These are phyloP conservation scores for Sporothrix pallida DNA, from an alignment of 2,329 filamentous ascomycete genomes.

Conservation along the genomic window DNA sequence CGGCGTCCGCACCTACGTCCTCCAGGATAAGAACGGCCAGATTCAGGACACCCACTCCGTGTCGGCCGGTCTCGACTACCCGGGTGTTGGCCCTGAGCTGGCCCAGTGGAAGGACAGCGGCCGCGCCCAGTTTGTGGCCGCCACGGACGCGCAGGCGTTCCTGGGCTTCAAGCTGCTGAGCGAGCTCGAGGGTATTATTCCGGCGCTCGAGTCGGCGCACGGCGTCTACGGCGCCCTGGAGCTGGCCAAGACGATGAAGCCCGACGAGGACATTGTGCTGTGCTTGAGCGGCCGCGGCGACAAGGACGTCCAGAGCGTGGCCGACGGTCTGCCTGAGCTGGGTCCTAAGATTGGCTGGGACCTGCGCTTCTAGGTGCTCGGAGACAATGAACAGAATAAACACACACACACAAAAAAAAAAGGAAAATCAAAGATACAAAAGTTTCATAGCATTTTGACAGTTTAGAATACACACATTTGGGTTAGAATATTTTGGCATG, in stretches of 20 bases:
- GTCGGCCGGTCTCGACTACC: conserved; percentile 95
- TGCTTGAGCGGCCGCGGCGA: conserved; percentile 92
- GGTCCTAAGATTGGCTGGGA: conserved; percentile 87
- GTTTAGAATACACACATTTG: no score
- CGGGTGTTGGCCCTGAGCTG: conserved; percentile 92
- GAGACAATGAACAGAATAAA: not conserved
- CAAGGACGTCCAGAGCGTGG: conserved; percentile 98
- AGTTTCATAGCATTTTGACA: not conserved
- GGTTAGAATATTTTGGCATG: no score
- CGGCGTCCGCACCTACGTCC: conserved; percentile 92
- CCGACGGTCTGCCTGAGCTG: conserved; percentile 86
- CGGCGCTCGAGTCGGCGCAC: conserved; percentile 91
- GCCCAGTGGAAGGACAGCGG: conserved; percentile 89
- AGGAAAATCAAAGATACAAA: not conserved
- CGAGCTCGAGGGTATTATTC: conserved; percentile 94
- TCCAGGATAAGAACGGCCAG: conserved; percentile 91
- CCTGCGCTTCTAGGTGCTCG: conserved; percentile 59
- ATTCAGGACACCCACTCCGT: conserved; percentile 95
- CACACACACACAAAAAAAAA: not conserved
- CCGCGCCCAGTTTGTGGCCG: conserved; percentile 85
- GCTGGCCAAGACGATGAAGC: conserved; percentile 88
- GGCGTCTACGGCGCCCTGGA: conserved; percentile 88
- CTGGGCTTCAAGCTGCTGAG: conserved; percentile 82
- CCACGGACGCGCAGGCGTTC: conserved; percentile 90
- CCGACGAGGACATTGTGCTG: conserved; percentile 89